These are phyloP conservation scores for Albugo laibachii DNA, from an alignment of 352 stramenopile genomes.

Conservation along the genomic window DNA sequence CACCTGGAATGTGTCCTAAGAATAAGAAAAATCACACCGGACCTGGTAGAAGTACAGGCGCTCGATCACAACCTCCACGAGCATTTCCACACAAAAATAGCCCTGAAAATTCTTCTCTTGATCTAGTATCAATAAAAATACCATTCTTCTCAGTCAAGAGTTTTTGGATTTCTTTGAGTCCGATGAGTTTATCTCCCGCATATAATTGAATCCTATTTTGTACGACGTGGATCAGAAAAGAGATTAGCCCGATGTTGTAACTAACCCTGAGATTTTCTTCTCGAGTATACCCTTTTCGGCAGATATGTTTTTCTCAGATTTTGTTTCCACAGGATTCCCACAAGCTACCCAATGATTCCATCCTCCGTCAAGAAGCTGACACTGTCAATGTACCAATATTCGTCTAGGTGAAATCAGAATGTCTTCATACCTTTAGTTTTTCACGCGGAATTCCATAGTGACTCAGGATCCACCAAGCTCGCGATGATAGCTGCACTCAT, in stretches of 20 bases:
- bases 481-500: constrained; percentile 22
- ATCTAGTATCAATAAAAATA: constrained; percentile 19
- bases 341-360: constrained; percentile 42
- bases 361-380: constrained; percentile 42
- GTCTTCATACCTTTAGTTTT: constrained; percentile 31
- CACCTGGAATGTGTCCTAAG: constrained; percentile 34
- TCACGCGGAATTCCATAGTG: constrained; percentile 53
- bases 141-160: background rate
- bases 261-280: background rate
- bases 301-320: background rate
- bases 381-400: background rate
- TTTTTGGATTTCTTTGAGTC: background rate
- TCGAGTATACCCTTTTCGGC: no score
- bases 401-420: background rate
- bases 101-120: constrained; percentile 17
- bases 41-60: no score
- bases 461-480: constrained; percentile 63
- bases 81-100: constrained; percentile 17
- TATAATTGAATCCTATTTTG: background rate
- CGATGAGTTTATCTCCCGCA: background rate
- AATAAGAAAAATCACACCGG: background rate
- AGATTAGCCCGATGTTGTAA: background rate
- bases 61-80: constrained; percentile 7
- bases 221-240: background rate
- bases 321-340: constrained; percentile 20